These are phyloP conservation scores for Xylariaceae sp. DNA, from an alignment of 2,329 filamentous ascomycete genomes.

Conservation along the genomic window DNA sequence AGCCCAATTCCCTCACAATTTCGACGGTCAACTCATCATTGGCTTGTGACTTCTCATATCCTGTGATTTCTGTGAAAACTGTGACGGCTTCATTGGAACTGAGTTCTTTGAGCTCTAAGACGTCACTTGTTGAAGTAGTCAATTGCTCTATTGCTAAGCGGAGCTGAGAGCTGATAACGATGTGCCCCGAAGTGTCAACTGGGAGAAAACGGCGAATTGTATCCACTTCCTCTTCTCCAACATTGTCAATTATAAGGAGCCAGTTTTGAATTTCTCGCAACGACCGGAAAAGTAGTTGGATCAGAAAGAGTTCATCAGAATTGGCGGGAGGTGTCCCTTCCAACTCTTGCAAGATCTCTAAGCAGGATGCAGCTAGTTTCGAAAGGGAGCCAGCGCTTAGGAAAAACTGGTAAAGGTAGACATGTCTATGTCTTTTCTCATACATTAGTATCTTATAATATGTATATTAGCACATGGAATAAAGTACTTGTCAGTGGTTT, in stretches of 20 bases:
- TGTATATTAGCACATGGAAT: not conserved
- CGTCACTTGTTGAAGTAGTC: no score
- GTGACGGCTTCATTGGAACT: no score
- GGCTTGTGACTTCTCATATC: no score
- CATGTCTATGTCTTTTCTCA: not conserved
- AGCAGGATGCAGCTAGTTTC: slow-evolving; percentile 1
- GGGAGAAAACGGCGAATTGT: not conserved
- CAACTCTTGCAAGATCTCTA: not conserved
- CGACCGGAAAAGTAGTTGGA: not conserved
- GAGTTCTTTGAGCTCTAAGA: no score
- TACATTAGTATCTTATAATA: not conserved
- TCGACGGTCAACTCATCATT: not conserved
- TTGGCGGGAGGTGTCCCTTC: no score
- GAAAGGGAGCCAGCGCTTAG: not conserved
- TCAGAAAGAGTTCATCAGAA: no score
- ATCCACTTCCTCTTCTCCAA: slow-evolving; percentile 2
- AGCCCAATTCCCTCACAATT: not conserved
- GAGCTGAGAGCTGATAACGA: slow-evolving; percentile 1
- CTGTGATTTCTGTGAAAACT: no score
- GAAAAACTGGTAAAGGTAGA: slow-evolving; percentile 1
- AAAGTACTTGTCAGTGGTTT: not conserved
- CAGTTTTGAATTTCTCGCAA: not conserved
- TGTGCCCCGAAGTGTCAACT: not conserved
- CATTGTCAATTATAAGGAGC: slow-evolving; percentile 2
- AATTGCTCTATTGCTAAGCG: not conserved